phyloP scores from a whole-genome alignment of 495 filamentous ascomycete genomes.

The Penicillium herquei region DNA sequence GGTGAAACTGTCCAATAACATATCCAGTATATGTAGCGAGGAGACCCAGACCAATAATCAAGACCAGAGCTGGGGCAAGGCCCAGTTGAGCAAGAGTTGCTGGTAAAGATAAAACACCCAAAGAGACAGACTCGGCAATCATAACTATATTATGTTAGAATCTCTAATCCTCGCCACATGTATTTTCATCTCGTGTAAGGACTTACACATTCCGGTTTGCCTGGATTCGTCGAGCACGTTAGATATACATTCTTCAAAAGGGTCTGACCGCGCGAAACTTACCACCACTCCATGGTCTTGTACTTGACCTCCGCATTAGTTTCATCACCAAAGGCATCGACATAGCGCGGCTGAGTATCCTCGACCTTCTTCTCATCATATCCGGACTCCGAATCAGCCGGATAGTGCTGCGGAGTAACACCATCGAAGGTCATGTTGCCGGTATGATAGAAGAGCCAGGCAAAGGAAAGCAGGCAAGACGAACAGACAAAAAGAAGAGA shows the following conservation, averaged over 20 bases:
- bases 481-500: background rate
- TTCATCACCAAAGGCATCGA: slow-evolving; percentile 42
- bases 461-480: background rate
- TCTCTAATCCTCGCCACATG: background rate
- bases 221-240: slow-evolving; percentile 3
- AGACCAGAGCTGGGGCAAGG: slow-evolving; percentile 52
- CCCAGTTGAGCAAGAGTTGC: slow-evolving; percentile 57
- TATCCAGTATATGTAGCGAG: slow-evolving; percentile 54
- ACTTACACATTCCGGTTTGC: slow-evolving; percentile 34
- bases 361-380: slow-evolving; percentile 21
- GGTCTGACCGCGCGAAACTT: slow-evolving; percentile 5
- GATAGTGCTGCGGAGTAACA: slow-evolving; percentile 13
- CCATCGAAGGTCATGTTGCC: slow-evolving; percentile 20
- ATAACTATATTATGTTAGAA: slow-evolving; percentile 37
- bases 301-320: slow-evolving; percentile 39
- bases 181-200: background rate
- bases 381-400: slow-evolving; percentile 20
- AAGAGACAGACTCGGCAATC: slow-evolving; percentile 63
- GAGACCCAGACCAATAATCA: slow-evolving; percentile 59
- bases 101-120: slow-evolving; percentile 61
- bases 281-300: slow-evolving; percentile 46
- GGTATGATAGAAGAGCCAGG: background rate
- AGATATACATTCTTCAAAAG: background rate
- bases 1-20: slow-evolving; percentile 33
- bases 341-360: slow-evolving; percentile 10